Evolutionary conservation across 2,329 filamentous ascomycete species (phyloP).

Genomic region (Microascus cirrosus): DNA sequence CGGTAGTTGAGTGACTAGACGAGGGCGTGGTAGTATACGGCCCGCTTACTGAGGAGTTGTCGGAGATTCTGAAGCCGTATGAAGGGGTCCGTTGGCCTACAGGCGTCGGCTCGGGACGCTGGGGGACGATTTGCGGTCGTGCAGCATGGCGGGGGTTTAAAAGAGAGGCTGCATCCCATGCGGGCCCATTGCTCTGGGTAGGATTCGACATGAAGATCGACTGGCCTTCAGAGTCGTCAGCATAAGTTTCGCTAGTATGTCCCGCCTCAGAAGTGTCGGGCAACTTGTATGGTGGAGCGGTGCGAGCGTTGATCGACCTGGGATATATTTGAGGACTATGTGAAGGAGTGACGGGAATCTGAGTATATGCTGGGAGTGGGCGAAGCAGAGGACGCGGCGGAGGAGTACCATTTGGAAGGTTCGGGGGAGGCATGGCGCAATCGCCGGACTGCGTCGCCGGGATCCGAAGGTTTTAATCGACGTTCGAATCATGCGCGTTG

Average conservation of each 20-base stretch:
- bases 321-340: background rate
- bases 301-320: background rate
- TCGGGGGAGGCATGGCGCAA: constrained; percentile 2
- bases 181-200: background rate
- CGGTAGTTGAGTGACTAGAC: background rate
- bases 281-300: background rate
- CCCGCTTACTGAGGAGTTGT: background rate
- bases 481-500: background rate
- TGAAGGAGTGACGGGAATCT: background rate
- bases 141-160: constrained; percentile 32
- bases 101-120: constrained; percentile 19
- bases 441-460: constrained; percentile 1
- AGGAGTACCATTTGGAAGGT: constrained; percentile 1
- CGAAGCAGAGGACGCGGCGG: background rate
- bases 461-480: background rate
- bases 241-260: background rate
- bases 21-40: background rate
- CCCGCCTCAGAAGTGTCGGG: background rate
- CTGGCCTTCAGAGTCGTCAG: background rate
- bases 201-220: constrained; percentile 1
- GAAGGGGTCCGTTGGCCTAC: background rate
- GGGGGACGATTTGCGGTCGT: constrained; percentile 43
- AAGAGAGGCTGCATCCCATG: constrained; percentile 29
- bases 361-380: background rate
- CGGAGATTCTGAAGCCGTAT: background rate